These are phyloP conservation scores for Tulasnella sp. DNA, from an alignment of 768 basidiomycete genomes.

Conservation along the genomic window DNA sequence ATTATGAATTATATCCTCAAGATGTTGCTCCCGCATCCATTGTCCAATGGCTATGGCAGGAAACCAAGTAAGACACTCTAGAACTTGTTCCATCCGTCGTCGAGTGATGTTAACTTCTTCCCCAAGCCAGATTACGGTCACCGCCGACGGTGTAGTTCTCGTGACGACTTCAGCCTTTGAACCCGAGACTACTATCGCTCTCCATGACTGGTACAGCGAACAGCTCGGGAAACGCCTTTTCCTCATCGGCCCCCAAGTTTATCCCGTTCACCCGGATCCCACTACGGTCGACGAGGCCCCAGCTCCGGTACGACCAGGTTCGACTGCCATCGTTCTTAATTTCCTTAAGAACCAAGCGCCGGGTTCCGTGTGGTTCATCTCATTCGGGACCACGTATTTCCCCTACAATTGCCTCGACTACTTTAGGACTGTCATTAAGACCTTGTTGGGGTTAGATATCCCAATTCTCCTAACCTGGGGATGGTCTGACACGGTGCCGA, in stretches of 20 bases:
- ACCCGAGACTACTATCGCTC: not conserved
- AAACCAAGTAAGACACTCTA: not conserved
- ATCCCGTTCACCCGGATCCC: not conserved
- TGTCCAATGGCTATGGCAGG: slow-evolving; percentile 1
- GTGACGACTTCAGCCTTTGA: not conserved
- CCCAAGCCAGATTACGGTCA: not conserved
- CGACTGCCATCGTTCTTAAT: not conserved
- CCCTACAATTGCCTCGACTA: slow-evolving; percentile 11
- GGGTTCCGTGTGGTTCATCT: slow-evolving; percentile 21
- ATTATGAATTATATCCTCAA: not conserved
- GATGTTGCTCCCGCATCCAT: slow-evolving; percentile 4
- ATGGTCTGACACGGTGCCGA: slow-evolving; percentile 1
- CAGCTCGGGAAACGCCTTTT: slow-evolving; percentile 11
- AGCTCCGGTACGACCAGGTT: not conserved
- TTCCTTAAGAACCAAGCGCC: slow-evolving; percentile 4
- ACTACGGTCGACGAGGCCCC: not conserved
- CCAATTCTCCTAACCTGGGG: slow-evolving; percentile 6
- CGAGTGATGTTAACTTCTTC: not conserved
- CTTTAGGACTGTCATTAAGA: not conserved
- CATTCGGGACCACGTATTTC: slow-evolving; percentile 19
- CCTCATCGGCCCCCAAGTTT: slow-evolving; percentile 17
- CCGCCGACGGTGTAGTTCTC: slow-evolving; percentile 7
- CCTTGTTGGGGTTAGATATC: not conserved
- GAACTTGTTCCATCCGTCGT: not conserved
- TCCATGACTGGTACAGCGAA: slow-evolving; percentile 11